Evolutionary conservation across 305 asterid species (phyloP), one percentile per base, ranked within the genome.

Genomic region (Fraxinus sp.): DNA sequence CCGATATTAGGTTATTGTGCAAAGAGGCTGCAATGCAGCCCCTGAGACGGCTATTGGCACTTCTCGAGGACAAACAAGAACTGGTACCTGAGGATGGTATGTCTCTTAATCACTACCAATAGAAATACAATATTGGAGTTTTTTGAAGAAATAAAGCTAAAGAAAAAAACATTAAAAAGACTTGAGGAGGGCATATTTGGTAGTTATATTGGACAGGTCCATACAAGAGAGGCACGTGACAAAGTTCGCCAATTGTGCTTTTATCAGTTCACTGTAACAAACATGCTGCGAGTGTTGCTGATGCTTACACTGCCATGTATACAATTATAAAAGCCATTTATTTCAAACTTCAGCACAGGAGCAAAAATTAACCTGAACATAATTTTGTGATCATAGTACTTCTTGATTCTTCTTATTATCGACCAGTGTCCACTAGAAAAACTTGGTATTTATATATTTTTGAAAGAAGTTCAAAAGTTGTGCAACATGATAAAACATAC

Each of bases 1-100:
- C 98, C 32, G 99, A 95, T 90, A 89, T 95, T 76, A 93, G 98
- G 79, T 89, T 95, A 16, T 75, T 95, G 79, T 94, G 99, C 92
- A 95, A 95, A 88, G 99, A 95, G 85, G 98, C 97, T 59, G 99
- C 97, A 13, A 95, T 95, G 99, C 98, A 94, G 84, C 99, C 98
- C 66, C 86, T 95, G 59, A 85, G 99, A 84, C 92, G 97, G 76
- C 59, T 93, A 80, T 94, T 95, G 96, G 82, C 89, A 28, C 57
- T 70, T 83, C 95, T 95, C 36, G 99, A 95, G 89, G 95, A 87
- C 78, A 88, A 84, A 80, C 88, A 85, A 84, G 93, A 89, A 71
- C 77, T 83, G 66, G 91, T 92, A 88, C 91, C 96, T 66, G 97
- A 90, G 84, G 97, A 93, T 64, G 97, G 99, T 94, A 95, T 30